Evolutionary conservation across 768 basidiomycete species (phyloP).

Genomic region (Lactarius indigo): DNA sequence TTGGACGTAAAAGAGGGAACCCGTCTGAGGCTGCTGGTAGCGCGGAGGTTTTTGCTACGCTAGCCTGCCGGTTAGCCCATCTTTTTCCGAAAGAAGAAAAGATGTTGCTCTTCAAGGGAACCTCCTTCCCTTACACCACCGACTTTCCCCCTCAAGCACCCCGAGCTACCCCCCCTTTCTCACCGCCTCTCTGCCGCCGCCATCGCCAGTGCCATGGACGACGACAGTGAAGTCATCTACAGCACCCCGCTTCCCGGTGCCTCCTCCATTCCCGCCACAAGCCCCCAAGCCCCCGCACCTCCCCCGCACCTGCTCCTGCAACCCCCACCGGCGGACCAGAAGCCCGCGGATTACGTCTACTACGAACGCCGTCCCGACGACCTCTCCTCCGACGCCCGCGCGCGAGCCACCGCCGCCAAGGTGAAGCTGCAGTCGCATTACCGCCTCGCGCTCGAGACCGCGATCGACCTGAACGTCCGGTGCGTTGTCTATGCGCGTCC

Average conservation of each 20-base stretch:
- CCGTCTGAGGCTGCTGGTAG: too few relatives aligned
- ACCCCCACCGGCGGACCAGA: constrained; percentile 25
- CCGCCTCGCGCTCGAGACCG: constrained; percentile 92
- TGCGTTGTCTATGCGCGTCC: constrained; percentile 33
- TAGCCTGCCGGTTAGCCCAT: too few relatives aligned
- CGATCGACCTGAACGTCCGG: constrained; percentile 94
- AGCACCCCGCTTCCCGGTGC: constrained; percentile 23
- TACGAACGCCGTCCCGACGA: constrained; percentile 77
- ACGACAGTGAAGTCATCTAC: constrained; percentile 22
- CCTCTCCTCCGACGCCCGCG: constrained; percentile 76
- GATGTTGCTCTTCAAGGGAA: too few relatives aligned
- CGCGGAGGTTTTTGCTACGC: too few relatives aligned
- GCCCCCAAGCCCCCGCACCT: background rate
- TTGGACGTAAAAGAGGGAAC: too few relatives aligned
- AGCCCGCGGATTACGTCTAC: constrained; percentile 81
- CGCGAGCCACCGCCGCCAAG: constrained; percentile 86
- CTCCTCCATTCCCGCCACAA: background rate
- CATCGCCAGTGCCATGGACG: constrained; percentile 12
- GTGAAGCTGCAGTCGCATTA: constrained; percentile 95
- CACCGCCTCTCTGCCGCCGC: too few relatives aligned
- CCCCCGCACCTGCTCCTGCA: background rate
- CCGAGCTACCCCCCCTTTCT: too few relatives aligned
- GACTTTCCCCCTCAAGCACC: too few relatives aligned
- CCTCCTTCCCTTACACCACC: too few relatives aligned
- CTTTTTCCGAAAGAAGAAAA: too few relatives aligned